These are phyloP conservation scores for Colletotrichum chlorophyti DNA, from an alignment of 2,329 filamentous ascomycete genomes.

Conservation along the genomic window DNA sequence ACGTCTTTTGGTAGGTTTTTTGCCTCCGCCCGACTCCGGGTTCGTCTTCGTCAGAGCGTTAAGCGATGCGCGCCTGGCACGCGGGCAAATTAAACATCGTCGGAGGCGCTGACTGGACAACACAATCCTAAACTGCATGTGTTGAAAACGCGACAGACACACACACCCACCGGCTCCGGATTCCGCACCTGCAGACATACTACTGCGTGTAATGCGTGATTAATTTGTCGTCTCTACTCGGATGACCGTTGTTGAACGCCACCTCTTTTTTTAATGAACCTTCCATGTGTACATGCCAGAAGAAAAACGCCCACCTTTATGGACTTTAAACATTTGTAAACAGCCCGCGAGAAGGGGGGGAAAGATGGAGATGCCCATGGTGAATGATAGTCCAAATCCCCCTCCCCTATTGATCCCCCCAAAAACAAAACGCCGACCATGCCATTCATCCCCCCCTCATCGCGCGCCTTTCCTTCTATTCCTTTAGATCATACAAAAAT, in stretches of 20 bases:
- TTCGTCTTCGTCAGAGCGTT: too few species aligned
- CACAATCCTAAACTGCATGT: neutral
- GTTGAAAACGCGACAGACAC: too few species aligned
- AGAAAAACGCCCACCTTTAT: too few species aligned
- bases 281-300: too few species aligned
- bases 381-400: slow-evolving; percentile 22
- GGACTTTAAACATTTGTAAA: neutral
- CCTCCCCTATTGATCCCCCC: neutral
- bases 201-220: neutral
- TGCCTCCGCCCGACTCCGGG: too few species aligned
- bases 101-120: neutral
- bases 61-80: neutral
- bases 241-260: slow-evolving; percentile 23
- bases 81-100: slow-evolving; percentile 16
- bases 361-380: slow-evolving; percentile 23
- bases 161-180: too few species aligned
- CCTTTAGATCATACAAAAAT: slow-evolving; percentile 9
- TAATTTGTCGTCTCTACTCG: neutral
- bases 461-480: neutral
- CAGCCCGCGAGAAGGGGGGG: neutral
- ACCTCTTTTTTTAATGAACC: neutral
- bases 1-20: neutral
- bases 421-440: neutral
- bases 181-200: neutral
- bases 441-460: slow-evolving; percentile 3